Percentiles rank a stretch among this genome's conserved stretches.
Conservation (phyloP, 73 alveolate species). For the Stentor roeselii region DNA sequence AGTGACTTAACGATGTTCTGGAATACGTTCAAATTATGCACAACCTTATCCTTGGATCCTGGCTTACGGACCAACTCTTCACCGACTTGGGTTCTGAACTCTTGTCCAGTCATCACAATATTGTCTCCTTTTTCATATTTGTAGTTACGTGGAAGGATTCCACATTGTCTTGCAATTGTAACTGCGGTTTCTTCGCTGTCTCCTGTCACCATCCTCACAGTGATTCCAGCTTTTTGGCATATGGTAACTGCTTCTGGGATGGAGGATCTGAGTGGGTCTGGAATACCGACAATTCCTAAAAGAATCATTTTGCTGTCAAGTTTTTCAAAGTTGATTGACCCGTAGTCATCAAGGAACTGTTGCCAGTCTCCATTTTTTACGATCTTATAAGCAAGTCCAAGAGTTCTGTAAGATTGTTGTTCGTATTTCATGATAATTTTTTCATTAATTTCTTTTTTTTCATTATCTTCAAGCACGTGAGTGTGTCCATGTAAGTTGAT, state of each 20-base stretch:
- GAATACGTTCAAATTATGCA: constrained; percentile 64
- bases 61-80: constrained; percentile 57
- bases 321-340: constrained; percentile 15
- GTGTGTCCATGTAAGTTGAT: constrained; percentile 62
- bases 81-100: constrained; percentile 72
- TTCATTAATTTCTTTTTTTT: constrained; percentile 31
- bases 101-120: constrained; percentile 73
- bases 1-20: constrained; percentile 73
- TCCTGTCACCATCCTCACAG: constrained; percentile 95
- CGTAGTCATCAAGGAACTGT: constrained; percentile 30
- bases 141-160: constrained; percentile 40
- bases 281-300: constrained; percentile 79
- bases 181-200: constrained; percentile 88
- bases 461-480: constrained; percentile 39
- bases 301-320: constrained; percentile 41
- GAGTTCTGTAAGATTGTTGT: constrained; percentile 64
- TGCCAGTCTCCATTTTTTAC: constrained; percentile 48
- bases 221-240: constrained; percentile 87
- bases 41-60: constrained; percentile 45
- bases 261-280: constrained; percentile 85
- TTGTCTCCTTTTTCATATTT: constrained; percentile 47
- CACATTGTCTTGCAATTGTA: constrained; percentile 92
- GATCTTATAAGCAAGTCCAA: constrained; percentile 76
- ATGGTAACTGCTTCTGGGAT: constrained; percentile 83
- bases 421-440: constrained; percentile 70